These are phyloP conservation scores for Apiospora saccharicola DNA, from an alignment of 2,329 filamentous ascomycete species.

Conservation along the genomic window DNA sequence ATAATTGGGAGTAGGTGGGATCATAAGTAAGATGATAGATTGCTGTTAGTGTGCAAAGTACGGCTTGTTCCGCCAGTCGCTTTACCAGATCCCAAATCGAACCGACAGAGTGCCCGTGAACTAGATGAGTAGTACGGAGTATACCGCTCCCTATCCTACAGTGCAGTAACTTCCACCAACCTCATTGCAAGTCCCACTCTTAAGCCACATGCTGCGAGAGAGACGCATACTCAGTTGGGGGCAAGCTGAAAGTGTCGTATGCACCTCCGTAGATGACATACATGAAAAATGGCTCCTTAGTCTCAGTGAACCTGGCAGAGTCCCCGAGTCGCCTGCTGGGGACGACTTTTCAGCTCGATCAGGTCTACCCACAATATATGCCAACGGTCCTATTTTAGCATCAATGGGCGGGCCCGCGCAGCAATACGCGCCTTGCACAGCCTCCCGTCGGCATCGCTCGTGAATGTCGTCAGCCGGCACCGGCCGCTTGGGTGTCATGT, in stretches of 20 bases:
- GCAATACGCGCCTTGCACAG: not conserved
- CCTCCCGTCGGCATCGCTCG: not conserved
- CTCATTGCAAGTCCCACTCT: not conserved
- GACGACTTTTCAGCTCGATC: not conserved
- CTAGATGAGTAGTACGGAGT: too few species aligned
- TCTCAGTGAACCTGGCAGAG: not conserved
- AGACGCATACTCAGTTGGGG: not conserved
- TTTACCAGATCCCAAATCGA: not conserved
- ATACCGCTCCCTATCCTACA: too few species aligned
- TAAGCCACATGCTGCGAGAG: not conserved
- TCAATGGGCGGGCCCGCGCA: not conserved
- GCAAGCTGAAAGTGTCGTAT: not conserved
- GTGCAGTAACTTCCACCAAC: not conserved
- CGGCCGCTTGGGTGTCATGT: not conserved
- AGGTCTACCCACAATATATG: slow-evolving; percentile 7
- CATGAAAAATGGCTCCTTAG: not conserved
- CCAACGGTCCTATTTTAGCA: not conserved
- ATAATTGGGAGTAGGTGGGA: too few species aligned
- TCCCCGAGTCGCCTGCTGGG: not conserved
- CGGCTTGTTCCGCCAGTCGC: too few species aligned
- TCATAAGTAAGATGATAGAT: too few species aligned
- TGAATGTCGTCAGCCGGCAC: not conserved
- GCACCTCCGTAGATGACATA: not conserved
- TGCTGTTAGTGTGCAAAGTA: too few species aligned
- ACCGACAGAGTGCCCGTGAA: not conserved